Evolutionary conservation across 192 early-diverging fungal species (phyloP), one percentile per base, ranked within the genome.

Genomic region (Coemansia sp.): DNA sequence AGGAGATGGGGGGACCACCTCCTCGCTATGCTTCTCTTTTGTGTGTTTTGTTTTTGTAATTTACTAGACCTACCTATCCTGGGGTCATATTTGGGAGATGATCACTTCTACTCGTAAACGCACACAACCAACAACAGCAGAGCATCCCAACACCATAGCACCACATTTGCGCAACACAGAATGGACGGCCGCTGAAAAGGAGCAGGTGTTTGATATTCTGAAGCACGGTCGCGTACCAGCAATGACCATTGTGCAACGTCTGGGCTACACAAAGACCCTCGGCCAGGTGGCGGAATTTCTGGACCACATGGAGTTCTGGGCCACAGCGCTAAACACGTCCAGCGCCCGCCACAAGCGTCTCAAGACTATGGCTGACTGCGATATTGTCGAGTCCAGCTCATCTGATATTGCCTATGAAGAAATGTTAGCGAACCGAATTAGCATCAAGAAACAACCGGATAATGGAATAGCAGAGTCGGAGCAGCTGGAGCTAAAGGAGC

Each of bases 231-330:
- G 75, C 7, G 62, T 58, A 12, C 67, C 80, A 23, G 24, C 68
- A 15, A 57, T 55, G 26, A 43, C 56, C 15, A 58, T 77, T 5
- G 41, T 66, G 12, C 56, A 26, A 14, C 64, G 63, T n/a, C 62
- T 83, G 34, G 72, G 66, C 41, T 30, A 60, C 14, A 74, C 68
- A 44, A 83, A 77, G 36, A 71, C 80, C 0, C 63, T 83, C 53
- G 38, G 80, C 14, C 80, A 83, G 33, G 75, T 83, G 1, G 72
- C 80, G 20, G 71, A 83, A 38, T 75, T 62, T 41, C 58, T 83
- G 30, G 80, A 83, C 43, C 46, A 66, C 39, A 26, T 67, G 48
- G 63, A 77, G 52, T 34, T 83, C 48, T 77, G 66, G 68, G 26
- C 55, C 46, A 5, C 20, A 60, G 14, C 58, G 68, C 6, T 60